Evolutionary conservation across 371 early-diverging fungal species (phyloP), one percentile per base, ranked within the genome.

Genomic region (Batrachochytrium dendrobatidis): DNA sequence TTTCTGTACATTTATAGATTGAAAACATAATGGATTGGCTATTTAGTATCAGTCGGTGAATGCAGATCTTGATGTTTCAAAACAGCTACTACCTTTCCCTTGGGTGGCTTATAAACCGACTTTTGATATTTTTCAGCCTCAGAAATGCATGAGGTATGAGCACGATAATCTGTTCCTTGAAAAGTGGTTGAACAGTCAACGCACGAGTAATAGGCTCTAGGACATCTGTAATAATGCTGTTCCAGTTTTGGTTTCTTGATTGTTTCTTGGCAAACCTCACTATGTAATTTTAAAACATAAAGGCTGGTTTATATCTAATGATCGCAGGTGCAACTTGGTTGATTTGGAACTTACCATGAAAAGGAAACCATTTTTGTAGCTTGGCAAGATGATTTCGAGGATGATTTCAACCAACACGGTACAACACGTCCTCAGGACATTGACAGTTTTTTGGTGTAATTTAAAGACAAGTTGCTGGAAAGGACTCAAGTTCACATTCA

Each of bases 151-250:
- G 84, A 79, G 0, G 84, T 91, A 67, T 95, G 96, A 6, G 74
- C 62, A 33, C 86, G 78, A 70, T 89, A 93, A 39, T 79, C 78
- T 5, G 65, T 75, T 31, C 90, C 90, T 33, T 82, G 74, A 71
- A 95, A 95, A 35, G 89, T 88, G n/a, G 74, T 81, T 3, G 82
- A 81, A 70, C 96, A 95, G 70, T 95, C 95, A 55, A 94, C 84
- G 74, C 94, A 94, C 24, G 89, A 83, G 70, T 86, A 93, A 44
- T 84, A 80, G 25, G 93, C 88, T 35, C 82, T 59, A 52, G 76
- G 81, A 74, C 96, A 95, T n/a, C 91, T 84, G 64, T 74, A 65
- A 39, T 72, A 71, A 69, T 94, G 96, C 59, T 76, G 79, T 59
- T 89, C 90, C 22, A 91, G 79, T 70, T 94, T 94, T 53, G 90